Base-by-base conservation (phyloP, 2,329 filamentous ascomycete species). In the Ascocoryne sarcoides region DNA sequence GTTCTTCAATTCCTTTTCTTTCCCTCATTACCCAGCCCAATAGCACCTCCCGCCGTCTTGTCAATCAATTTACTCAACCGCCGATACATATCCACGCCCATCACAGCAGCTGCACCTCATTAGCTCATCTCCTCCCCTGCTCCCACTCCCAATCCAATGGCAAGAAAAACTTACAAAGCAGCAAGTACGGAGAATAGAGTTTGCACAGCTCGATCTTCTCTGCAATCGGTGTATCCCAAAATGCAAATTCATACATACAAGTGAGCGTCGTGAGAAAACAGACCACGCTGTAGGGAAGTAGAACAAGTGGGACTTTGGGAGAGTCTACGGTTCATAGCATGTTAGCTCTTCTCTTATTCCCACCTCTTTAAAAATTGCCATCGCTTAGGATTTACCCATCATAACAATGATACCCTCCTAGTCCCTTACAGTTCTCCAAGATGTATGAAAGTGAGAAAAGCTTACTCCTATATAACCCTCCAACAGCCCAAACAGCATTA, bases 231-330 rank as follows among this genome's bases (percentile, higher is more conserved):
- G 70, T 63, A 34, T 59, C 55, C 75, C 79, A 84, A 47, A 64
- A 66, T 59, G 72, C 61, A 49, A 73, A 75, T 42, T 83, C 79
- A 2, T 70, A 66, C 33, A 83, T 66, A 52, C 79, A 84, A 0
- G 75, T 74, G 31, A 74, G 52, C 1, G 79, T 82, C 1, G 79
- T 81, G 40, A 82, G 47, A 26, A 69, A 73, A 0, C 76, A 73
- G 52, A 81, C 69, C 8, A 75, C 58, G 0, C 73, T 70, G 50
- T 74, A 82, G 2, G 76, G 60, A 2, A 83, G 67, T 1, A 84
- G 62, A 37, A 78, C 70, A 0, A 82, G 59, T 0, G 78, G 75
- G 4, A 78, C 49, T 35, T 71, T 65, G 0, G 75, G 69, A 40
- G 77, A 68, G 52, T 76, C 72, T 75, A 28, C 2, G 5, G 4